These are phyloP conservation scores for Sclerotinia trifoliorum DNA, from an alignment of 2,329 filamentous ascomycete species.

Conservation along the genomic window DNA sequence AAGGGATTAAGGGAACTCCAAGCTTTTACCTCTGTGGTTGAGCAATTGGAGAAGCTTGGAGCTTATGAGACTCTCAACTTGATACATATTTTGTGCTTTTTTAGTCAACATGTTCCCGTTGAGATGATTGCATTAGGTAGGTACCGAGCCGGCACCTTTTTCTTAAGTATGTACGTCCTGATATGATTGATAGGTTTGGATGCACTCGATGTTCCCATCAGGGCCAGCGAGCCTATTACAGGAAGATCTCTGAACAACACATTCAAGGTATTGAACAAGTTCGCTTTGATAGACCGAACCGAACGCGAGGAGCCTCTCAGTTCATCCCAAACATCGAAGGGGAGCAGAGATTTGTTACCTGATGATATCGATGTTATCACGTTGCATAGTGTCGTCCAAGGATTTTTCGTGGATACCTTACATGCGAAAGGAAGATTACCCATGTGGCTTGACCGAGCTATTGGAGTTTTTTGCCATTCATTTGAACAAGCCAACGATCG, in stretches of 20 bases:
- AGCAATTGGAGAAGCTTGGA: slow-evolving; percentile 49
- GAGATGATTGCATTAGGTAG: slow-evolving; percentile 60
- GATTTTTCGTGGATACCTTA: slow-evolving; percentile 51
- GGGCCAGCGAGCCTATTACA: slow-evolving; percentile 42
- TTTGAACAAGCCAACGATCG: slow-evolving; percentile 48
- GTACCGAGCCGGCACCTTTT: slow-evolving; percentile 20
- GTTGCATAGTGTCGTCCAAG: slow-evolving; percentile 53
- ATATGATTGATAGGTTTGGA: slow-evolving; percentile 43
- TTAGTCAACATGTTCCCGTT: slow-evolving; percentile 63
- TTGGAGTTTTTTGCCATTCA: slow-evolving; percentile 49
- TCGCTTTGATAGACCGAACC: slow-evolving; percentile 52
- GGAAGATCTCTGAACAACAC: slow-evolving; percentile 46
- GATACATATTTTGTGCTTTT: slow-evolving; percentile 63
- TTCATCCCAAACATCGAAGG: slow-evolving; percentile 35
- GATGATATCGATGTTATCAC: slow-evolving; percentile 52
- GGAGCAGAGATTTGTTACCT: slow-evolving; percentile 45
- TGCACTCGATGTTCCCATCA: slow-evolving; percentile 50
- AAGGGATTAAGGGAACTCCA: slow-evolving; percentile 49
- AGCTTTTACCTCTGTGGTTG: slow-evolving; percentile 49
- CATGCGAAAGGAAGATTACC: slow-evolving; percentile 43
- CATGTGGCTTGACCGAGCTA: slow-evolving; percentile 52
- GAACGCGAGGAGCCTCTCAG: slow-evolving; percentile 41
- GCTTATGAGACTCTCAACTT: slow-evolving; percentile 59
- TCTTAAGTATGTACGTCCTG: neutral
- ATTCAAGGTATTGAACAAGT: slow-evolving; percentile 51